Evolutionary conservation across 805 yeast species (phyloP), one percentile per base, ranked within the genome.

Genomic region (Candida methanosorbosa): DNA sequence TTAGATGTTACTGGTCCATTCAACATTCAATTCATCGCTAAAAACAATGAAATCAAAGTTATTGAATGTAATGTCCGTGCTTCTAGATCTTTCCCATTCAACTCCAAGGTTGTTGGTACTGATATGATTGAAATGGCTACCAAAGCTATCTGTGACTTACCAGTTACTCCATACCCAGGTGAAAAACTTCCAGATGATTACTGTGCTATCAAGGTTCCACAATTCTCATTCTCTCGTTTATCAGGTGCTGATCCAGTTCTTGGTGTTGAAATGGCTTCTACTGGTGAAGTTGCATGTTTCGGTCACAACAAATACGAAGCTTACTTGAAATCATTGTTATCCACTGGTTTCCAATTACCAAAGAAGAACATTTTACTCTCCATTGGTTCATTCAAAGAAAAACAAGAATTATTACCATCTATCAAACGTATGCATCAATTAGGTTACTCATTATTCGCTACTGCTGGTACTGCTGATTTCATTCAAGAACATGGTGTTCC

Each of bases 21-120:
- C 69, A 90, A 90, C 66, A 90, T 90, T 59, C 98, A 90, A 66
- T 84, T 90, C 60, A 92, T 90, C 59, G 95, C 96, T 41, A 84
- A 87, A 66, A 87, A 88, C 61, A 83, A 85, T 50, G 95, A 86
- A 50, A 86, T 90, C 61, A 92, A 92, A 76, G 98, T 90, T 36
- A 90, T 90, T 56, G 98, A 90, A 67, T 90, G 98, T 74, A 90
- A 90, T 56, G 95, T 90, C 38, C 83, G 98, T 66, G 98, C 98
- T 25, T 90, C 97, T n/a, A 83, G 98, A 61, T 90, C 97, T 14
- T 88, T 86, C 85, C 98, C 98, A 63, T 90, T 92, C 66, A 86
- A 88, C 46, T 90, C 97, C 34, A 90, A 90, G 77, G 96, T 87
- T 51, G 87, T 87, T 44, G 97, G 97, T 45, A 87, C 90, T 38